Conservation (phyloP, 306 rosid species). For the Cicer arietinum region DNA sequence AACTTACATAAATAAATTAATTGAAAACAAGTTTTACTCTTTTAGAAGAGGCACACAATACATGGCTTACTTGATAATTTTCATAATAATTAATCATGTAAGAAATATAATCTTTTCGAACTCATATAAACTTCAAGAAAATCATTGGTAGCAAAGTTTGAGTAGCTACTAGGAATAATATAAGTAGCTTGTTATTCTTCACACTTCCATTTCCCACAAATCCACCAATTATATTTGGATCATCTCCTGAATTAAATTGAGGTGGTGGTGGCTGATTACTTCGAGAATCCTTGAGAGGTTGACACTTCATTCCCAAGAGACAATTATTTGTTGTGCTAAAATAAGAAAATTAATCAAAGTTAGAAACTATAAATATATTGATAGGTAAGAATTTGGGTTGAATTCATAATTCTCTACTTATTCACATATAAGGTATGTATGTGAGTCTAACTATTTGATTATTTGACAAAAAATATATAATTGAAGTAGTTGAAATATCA, state of each 20-base stretch:
- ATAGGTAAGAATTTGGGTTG: too few relatives aligned
- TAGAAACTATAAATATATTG: neutral
- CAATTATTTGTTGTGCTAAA: constrained; percentile 43
- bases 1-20: neutral
- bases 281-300: constrained; percentile 17
- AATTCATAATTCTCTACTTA: too few relatives aligned
- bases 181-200: constrained; percentile 19
- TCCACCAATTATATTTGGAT: constrained; percentile 7
- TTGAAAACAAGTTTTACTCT: neutral
- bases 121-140: constrained; percentile 32
- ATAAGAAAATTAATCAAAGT: neutral
- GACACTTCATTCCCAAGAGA: constrained; percentile 41
- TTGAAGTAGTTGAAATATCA: too few relatives aligned
- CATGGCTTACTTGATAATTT: constrained; percentile 5
- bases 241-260: constrained; percentile 22
- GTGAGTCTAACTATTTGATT: too few relatives aligned
- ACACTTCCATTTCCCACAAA: constrained; percentile 9
- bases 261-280: constrained; percentile 10
- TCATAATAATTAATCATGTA: constrained; percentile 12
- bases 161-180: constrained; percentile 18
- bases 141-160: constrained; percentile 40
- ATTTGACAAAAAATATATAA: too few relatives aligned
- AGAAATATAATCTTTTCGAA: neutral
- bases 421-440: too few relatives aligned
- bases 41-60: constrained; percentile 15